A percentile compares a stretch with the other conserved stretches of the same genome.
Conservation (phyloP, 2,329 filamentous ascomycete species). For the Neopestalotiopsis sp. region DNA sequence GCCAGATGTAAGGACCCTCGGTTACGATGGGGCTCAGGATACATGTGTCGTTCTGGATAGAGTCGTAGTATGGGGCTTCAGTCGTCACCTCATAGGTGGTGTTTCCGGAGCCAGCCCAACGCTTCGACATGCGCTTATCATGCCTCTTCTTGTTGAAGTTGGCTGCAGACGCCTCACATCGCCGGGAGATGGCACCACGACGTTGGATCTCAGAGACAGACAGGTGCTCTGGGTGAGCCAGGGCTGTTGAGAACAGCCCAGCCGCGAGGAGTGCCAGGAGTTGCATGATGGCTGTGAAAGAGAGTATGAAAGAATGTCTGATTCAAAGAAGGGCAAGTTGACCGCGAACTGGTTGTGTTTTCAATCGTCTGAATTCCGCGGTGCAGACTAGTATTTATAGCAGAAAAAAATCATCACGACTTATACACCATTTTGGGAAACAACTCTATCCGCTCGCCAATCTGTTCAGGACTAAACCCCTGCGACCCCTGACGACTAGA, state of each 20-base stretch:
- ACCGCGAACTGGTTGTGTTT: not conserved
- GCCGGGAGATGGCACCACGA: conserved; percentile 26
- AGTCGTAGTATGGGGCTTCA: conserved; percentile 30
- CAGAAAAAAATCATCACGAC: not conserved
- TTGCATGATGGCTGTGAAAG: not conserved
- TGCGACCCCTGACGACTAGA: not conserved
- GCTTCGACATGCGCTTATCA: conserved; percentile 20
- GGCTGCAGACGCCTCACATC: conserved; percentile 26
- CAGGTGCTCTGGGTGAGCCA: not conserved
- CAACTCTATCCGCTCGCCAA: not conserved
- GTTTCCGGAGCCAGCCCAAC: conserved; percentile 19
- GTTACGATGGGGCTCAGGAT: conserved; percentile 47
- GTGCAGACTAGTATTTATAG: not conserved
- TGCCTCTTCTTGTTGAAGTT: conserved; percentile 28
- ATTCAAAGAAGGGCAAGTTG: not conserved
- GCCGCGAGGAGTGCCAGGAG: not conserved
- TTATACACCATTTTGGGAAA: not conserved
- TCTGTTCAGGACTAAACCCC: not conserved
- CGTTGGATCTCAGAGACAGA: conserved; percentile 10
- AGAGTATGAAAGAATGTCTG: not conserved
- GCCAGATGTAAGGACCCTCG: conserved; percentile 50
- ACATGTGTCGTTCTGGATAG: conserved; percentile 48
- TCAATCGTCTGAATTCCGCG: not conserved
- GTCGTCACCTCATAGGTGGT: conserved; percentile 26
- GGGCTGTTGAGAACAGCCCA: not conserved